Base-by-base conservation (phyloP, 2,329 filamentous ascomycete species). In the Aspergillus sclerotialis region DNA sequence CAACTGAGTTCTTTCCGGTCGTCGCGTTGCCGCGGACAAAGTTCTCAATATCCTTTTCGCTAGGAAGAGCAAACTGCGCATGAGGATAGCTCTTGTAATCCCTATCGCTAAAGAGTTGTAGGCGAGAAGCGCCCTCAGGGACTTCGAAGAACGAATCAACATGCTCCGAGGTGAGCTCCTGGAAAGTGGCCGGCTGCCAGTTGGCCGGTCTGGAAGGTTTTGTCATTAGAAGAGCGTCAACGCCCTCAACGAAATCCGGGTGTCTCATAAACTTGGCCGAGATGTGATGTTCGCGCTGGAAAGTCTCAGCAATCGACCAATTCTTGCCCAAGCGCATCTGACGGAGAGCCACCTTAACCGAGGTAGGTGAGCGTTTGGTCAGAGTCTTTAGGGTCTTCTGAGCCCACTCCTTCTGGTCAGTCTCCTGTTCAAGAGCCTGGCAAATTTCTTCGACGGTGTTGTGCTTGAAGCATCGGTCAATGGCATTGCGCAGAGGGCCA, bases 201-300 rank as follows among this genome's bases (percentile, higher is more conserved):
- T 72, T 67, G 1, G 89, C 84, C 14, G 70, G 69, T 44, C 68
- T 68, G 33, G 75, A 65, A 28, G 73, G 72, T 64, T 87, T 87
- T 53, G 78, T 73, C 49, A 92, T 75, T 26, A 98, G 73, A 31
- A 82, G 75, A 15, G 87, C 82, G 33, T 78, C 78, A n/a, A 98
- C 90, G 35, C 92, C 92, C 64, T 94, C 86, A 28, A 80, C 80
- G 55, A 98, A 98, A 63, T 98, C 92, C 4, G 78, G 83, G 58
- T 92, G 82, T 37, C 73, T 72, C 90, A 98, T 96, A 69, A 98
- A 96, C 44, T 79, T 76, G 38, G 74, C 69, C 2, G 90, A 88
- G 39, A 98, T 87, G 54, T 82, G 74, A 63, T 92, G 76, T 68
- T 98, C 92, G 43, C 79, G 79, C 55, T 80, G 71, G 72, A 96